Conservation (phyloP, 106 monocot genomes). For the Allium fistulosum region DNA sequence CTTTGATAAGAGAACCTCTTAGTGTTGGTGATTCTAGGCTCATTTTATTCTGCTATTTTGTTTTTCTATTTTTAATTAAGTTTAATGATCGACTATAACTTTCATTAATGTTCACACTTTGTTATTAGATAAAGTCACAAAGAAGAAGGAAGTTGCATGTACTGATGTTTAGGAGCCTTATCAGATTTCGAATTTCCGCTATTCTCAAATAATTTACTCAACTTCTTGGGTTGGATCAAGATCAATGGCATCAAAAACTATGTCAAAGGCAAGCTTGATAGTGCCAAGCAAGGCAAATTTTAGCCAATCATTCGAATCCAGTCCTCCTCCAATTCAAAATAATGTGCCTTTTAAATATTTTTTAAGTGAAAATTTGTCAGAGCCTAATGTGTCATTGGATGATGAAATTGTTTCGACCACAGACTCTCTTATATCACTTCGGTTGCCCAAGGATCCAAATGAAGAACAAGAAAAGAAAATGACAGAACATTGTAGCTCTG, state of each 20-base stretch:
- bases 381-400: neutral
- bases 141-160: neutral
- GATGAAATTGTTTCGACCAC: neutral
- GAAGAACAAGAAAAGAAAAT: constrained; percentile 13
- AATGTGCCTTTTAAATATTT: neutral
- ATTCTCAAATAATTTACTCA: neutral
- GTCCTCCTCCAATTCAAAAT: constrained; percentile 2
- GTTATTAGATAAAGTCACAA: neutral
- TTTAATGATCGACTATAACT: no score
- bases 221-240: neutral
- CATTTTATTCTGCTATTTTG: no score
- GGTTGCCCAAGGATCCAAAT: neutral
- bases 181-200: neutral
- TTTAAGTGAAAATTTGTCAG: neutral
- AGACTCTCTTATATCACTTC: neutral
- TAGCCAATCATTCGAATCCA: constrained; percentile 7
- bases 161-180: neutral
- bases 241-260: constrained; percentile 21
- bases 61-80: no score
- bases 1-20: no score
- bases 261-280: neutral
- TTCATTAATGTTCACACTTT: neutral
- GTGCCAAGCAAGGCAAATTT: constrained; percentile 6
- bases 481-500: constrained; percentile 3
- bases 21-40: no score